phyloP scores from a whole-genome alignment of 2,329 filamentous ascomycete species.

The Paracorniculantispora psalliotae region DNA sequence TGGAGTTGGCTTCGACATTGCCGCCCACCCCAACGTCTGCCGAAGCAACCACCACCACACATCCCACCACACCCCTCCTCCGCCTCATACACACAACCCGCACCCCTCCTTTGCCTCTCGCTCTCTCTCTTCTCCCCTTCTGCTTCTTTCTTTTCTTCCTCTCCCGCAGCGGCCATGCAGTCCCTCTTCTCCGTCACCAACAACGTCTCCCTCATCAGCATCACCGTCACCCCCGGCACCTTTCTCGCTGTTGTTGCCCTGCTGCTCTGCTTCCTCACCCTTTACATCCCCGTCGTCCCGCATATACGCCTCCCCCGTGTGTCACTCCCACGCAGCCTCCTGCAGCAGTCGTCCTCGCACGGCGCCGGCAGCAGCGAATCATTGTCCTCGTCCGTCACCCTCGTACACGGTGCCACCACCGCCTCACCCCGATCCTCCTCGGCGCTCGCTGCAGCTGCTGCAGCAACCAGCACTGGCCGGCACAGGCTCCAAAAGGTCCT shows the following conservation, averaged over 20 bases:
- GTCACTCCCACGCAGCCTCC: constrained; percentile 22
- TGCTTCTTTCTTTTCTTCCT: constrained; percentile 16
- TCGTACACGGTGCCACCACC: neutral
- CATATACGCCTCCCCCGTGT: constrained; percentile 29
- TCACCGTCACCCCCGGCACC: constrained; percentile 54
- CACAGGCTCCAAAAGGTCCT: constrained; percentile 1
- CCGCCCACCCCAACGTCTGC: neutral
- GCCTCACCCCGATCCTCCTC: neutral
- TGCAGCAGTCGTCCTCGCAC: constrained; percentile 6
- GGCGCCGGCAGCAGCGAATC: neutral
- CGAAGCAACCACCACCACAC: neutral
- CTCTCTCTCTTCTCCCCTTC: neutral
- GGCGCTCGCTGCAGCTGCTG: constrained; percentile 10
- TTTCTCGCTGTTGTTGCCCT: constrained; percentile 49
- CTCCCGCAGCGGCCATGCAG: no score
- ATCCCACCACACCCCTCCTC: neutral
- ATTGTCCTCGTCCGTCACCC: neutral
- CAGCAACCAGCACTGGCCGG: neutral
- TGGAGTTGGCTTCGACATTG: neutral
- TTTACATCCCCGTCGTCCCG: constrained; percentile 39
- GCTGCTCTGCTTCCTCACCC: constrained; percentile 45
- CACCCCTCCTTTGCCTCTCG: neutral
- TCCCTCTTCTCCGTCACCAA: constrained; percentile 57
- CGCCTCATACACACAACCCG: neutral
- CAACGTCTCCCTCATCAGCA: constrained; percentile 55